A percentile compares a stretch with the other conserved stretches of the same genome.
Evolutionary conservation across 2,329 filamentous ascomycete species (phyloP).

Genomic region (Cladophialophora psammophila): DNA sequence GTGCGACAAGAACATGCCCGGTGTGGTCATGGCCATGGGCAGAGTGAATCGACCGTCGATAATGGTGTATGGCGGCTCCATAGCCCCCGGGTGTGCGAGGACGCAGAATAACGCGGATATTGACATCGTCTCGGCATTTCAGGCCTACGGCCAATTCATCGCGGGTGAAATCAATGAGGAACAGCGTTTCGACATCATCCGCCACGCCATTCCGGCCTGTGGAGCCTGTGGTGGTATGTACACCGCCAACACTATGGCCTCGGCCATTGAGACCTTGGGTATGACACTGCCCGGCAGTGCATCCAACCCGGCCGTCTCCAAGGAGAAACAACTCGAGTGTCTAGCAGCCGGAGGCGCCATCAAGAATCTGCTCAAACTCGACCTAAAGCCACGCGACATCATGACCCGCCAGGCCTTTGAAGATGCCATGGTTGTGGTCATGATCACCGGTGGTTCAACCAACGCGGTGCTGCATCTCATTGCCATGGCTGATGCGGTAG

Average conservation of each 20-base stretch:
- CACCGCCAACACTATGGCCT: slow-evolving; percentile 79
- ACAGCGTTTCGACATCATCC: slow-evolving; percentile 91
- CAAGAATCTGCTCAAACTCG: slow-evolving; percentile 75
- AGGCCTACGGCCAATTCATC: slow-evolving; percentile 95
- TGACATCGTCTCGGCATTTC: slow-evolving; percentile 97
- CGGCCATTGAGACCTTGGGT: slow-evolving; percentile 74
- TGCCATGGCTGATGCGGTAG: slow-evolving; percentile 81
- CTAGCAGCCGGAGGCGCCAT: slow-evolving; percentile 74
- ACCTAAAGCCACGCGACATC: slow-evolving; percentile 79
- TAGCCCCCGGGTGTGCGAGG: slow-evolving; percentile 85
- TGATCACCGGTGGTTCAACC: slow-evolving; percentile 82
- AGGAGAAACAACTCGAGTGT: slow-evolving; percentile 76
- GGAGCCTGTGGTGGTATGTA: slow-evolving; percentile 90
- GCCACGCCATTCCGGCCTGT: slow-evolving; percentile 83
- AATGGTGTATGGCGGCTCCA: slow-evolving; percentile 98
- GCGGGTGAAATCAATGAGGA: slow-evolving; percentile 89
- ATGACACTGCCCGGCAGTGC: slow-evolving; percentile 85
- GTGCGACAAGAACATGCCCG: slow-evolving; percentile 99
- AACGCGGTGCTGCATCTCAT: slow-evolving; percentile 87
- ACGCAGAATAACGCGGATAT: slow-evolving; percentile 76
- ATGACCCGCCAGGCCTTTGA: slow-evolving; percentile 82
- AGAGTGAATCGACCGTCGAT: slow-evolving; percentile 91
- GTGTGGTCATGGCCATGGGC: slow-evolving; percentile 91
- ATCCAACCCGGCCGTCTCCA: slow-evolving; percentile 77
- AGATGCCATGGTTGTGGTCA: slow-evolving; percentile 83